phyloP scores from a whole-genome alignment of 2,329 filamentous ascomycete species.

The Sporothrix curviconia region DNA sequence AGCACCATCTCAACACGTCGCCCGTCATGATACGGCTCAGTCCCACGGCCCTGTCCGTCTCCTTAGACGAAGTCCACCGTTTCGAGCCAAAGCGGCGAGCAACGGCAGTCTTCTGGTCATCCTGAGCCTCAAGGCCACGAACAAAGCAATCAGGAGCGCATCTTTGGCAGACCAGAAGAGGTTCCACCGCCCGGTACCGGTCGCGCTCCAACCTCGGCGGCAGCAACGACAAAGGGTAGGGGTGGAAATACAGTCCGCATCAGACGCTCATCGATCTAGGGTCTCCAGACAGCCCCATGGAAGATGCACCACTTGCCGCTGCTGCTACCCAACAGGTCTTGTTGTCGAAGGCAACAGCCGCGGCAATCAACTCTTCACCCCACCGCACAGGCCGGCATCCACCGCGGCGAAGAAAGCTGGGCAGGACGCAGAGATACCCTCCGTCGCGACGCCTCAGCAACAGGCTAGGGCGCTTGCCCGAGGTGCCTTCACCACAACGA shows the following conservation, averaged over 20 bases:
- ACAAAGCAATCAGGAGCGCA: background rate
- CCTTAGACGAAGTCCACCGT: conserved; percentile 37
- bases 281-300: background rate
- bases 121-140: conserved; percentile 1
- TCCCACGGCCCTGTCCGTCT: conserved; percentile 34
- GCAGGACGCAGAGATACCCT: no score
- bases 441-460: no score
- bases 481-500: background rate
- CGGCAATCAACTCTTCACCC: background rate
- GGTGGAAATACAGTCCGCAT: background rate
- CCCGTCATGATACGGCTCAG: conserved; percentile 35
- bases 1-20: background rate
- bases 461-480: background rate
- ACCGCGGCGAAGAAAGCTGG: background rate
- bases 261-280: background rate
- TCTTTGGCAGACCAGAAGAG: conserved; percentile 20
- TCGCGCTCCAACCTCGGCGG: background rate
- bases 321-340: background rate
- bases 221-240: background rate
- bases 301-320: background rate
- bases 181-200: background rate
- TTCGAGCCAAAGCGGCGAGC: no score
- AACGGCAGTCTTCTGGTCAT: no score
- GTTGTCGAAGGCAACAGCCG: no score
- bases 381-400: background rate